These are phyloP conservation scores for Kandelia obovata DNA, from an alignment of 345 rosid genomes.

Conservation along the genomic window DNA sequence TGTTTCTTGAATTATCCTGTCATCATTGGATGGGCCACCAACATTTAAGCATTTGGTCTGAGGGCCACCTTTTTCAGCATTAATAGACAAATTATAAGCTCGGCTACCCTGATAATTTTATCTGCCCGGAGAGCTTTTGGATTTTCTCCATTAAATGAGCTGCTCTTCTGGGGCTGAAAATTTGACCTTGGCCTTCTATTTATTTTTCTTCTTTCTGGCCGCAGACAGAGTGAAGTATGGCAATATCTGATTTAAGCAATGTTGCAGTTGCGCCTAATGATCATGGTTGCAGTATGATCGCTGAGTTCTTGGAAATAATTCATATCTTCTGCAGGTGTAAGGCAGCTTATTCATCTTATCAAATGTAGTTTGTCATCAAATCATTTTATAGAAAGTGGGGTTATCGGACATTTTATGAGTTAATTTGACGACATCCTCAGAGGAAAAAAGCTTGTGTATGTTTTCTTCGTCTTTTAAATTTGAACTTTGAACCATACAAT, in stretches of 20 bases:
- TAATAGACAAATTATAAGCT: not conserved
- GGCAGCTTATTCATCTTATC: not conserved
- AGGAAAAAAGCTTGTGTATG: not conserved
- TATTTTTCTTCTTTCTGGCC: not conserved
- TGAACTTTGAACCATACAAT: not conserved
- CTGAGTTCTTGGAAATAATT: not conserved
- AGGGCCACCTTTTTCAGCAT: not conserved
- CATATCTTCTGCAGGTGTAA: constrained; percentile 12
- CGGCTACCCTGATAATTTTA: not conserved
- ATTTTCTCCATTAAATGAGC: not conserved
- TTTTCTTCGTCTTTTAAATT: not conserved
- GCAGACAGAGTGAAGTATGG: constrained; percentile 38
- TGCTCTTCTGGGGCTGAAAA: not conserved
- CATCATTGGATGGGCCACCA: not conserved
- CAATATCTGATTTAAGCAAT: constrained; percentile 3
- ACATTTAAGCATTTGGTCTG: not conserved
- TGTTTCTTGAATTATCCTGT: not conserved
- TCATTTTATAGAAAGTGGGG: not conserved
- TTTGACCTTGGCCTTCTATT: not conserved
- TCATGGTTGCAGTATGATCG: not conserved
- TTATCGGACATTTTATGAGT: not conserved
- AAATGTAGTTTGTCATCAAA: not conserved
- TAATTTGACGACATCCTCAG: not conserved
- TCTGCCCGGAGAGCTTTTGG: not conserved
- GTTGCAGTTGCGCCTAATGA: constrained; percentile 6